Conservation (phyloP, 192 early-diverging fungal genomes). For the Kappamyces sp. region DNA sequence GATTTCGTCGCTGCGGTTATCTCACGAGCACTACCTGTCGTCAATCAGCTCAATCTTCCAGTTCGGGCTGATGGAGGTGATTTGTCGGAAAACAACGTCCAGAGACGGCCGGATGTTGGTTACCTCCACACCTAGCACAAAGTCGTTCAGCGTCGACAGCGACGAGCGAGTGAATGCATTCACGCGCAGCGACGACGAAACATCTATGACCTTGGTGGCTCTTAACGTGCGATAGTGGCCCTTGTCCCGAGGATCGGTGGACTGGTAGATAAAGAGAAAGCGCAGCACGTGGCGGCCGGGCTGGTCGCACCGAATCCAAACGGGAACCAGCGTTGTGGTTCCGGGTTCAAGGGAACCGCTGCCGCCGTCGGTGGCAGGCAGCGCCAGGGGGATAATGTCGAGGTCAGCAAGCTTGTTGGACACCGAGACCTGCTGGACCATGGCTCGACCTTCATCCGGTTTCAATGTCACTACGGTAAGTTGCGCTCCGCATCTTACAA, state of each 20-base stretch:
- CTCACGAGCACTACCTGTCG: slow-evolving; percentile 4
- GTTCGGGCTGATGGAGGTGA: slow-evolving; percentile 63
- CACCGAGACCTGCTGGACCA: slow-evolving; percentile 16
- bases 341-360: slow-evolving; percentile 55
- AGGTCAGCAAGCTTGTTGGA: slow-evolving; percentile 54
- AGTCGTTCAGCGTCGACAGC: slow-evolving; percentile 67
- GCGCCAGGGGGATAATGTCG: slow-evolving; percentile 41
- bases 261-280: slow-evolving; percentile 78
- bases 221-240: slow-evolving; percentile 60
- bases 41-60: slow-evolving; percentile 61
- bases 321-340: slow-evolving; percentile 61
- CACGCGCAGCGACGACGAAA: slow-evolving; percentile 83
- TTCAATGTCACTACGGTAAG: slow-evolving; percentile 16
- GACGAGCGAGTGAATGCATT: slow-evolving; percentile 91
- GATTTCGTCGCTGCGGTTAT: background rate
- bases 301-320: slow-evolving; percentile 88
- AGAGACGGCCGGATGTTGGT: slow-evolving; percentile 41
- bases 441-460: background rate
- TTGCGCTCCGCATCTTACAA: slow-evolving; percentile 1
- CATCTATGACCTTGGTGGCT: slow-evolving; percentile 53
- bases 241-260: slow-evolving; percentile 59
- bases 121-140: slow-evolving; percentile 89
- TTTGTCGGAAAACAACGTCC: slow-evolving; percentile 60
- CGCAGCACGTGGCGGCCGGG: slow-evolving; percentile 78
- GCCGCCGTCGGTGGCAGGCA: slow-evolving; percentile 28